Percentiles rank a stretch among this genome's conserved stretches.
These are phyloP conservation scores for Skeletonema potamos DNA, from an alignment of 108 stramenopile species.

Conservation along the genomic window DNA sequence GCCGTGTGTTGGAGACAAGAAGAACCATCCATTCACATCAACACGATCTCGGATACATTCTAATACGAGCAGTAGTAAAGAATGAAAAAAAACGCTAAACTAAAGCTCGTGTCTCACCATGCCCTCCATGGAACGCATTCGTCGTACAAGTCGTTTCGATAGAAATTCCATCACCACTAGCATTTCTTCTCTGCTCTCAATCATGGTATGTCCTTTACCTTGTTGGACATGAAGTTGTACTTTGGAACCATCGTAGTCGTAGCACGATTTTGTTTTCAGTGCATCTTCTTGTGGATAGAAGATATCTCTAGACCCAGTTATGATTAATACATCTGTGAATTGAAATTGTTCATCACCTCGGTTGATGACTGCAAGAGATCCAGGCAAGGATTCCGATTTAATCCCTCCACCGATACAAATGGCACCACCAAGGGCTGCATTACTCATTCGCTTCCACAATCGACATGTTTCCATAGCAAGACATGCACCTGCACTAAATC, in stretches of 20 bases:
- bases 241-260: constrained; percentile 23
- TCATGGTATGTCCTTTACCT: constrained; percentile 49
- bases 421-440: constrained; percentile 40
- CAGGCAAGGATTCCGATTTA: background rate
- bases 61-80: background rate
- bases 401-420: constrained; percentile 50
- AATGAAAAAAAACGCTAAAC: background rate
- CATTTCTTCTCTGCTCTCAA: constrained; percentile 41
- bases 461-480: constrained; percentile 48
- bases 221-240: constrained; percentile 33
- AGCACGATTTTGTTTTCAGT: constrained; percentile 8
- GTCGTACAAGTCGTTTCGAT: constrained; percentile 13
- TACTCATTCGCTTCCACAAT: constrained; percentile 1
- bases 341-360: background rate
- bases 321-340: constrained; percentile 44
- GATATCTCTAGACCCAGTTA: constrained; percentile 27
- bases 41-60: background rate
- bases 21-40: background rate
- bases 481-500: constrained; percentile 49
- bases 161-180: constrained; percentile 35
- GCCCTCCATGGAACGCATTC: constrained; percentile 14
- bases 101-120: constrained; percentile 3
- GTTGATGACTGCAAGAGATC: background rate
- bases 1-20: background rate
- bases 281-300: constrained; percentile 19